Evolutionary conservation across 2,329 filamentous ascomycete species (phyloP).

Genomic region (Fusarium dlaminii): DNA sequence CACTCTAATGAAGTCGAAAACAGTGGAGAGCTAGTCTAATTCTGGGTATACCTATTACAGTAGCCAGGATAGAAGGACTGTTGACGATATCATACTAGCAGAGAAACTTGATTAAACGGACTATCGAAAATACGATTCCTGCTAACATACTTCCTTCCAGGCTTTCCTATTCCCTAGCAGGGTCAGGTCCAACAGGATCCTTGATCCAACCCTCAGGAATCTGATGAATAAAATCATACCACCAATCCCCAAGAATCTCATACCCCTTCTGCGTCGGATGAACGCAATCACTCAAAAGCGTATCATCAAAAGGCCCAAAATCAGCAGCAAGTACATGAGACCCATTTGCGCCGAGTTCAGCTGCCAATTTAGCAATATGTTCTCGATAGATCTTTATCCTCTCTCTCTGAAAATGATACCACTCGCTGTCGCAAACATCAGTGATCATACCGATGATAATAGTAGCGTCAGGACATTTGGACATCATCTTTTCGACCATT

Average conservation of each 20-base stretch:
- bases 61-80: background rate
- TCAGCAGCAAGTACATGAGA: slow-evolving; percentile 45
- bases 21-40: background rate
- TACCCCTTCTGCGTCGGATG: slow-evolving; percentile 48
- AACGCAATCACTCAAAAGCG: slow-evolving; percentile 45
- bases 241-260: slow-evolving; percentile 45
- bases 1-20: accelerated
- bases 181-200: background rate
- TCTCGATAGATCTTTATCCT: slow-evolving; percentile 42
- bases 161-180: background rate
- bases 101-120: background rate
- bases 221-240: slow-evolving; percentile 49
- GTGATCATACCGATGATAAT: slow-evolving; percentile 49
- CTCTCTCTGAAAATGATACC: slow-evolving; percentile 20
- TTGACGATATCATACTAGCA: accelerated
- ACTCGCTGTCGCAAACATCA: slow-evolving; percentile 36
- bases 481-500: slow-evolving; percentile 45
- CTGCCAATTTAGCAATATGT: slow-evolving; percentile 32
- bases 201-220: slow-evolving; percentile 45
- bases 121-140: accelerated
- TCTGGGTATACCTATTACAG: background rate
- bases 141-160: accelerated
- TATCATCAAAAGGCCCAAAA: slow-evolving; percentile 30
- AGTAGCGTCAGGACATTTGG: slow-evolving; percentile 46
- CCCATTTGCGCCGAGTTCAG: slow-evolving; percentile 15